A percentile compares a stretch with the other conserved stretches of the same genome.
Evolutionary conservation across 2,329 filamentous ascomycete species (phyloP).

Genomic region (Alternaria burnsii): DNA sequence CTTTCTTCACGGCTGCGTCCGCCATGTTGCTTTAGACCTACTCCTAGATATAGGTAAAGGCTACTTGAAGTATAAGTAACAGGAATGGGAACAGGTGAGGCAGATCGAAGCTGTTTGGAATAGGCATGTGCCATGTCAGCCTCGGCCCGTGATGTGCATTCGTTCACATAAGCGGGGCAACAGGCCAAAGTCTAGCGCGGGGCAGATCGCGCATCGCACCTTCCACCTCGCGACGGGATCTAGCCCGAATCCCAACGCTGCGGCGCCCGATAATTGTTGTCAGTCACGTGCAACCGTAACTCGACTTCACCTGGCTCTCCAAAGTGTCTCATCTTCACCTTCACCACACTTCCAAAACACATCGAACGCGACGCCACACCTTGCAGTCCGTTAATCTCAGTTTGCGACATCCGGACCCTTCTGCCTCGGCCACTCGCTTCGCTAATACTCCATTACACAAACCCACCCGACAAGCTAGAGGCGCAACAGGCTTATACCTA

Average conservation of each 20-base stretch:
- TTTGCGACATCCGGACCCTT: neutral
- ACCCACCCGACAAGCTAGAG: neutral
- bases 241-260: slow-evolving; percentile 17
- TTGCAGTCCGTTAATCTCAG: neutral
- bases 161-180: slow-evolving; percentile 29
- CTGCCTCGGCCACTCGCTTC: neutral
- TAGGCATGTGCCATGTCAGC: slow-evolving; percentile 25
- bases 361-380: slow-evolving; percentile 10
- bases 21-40: slow-evolving; percentile 23
- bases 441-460: neutral
- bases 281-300: slow-evolving; percentile 32
- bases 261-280: slow-evolving; percentile 23
- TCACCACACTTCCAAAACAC: slow-evolving; percentile 15
- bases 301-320: slow-evolving; percentile 24
- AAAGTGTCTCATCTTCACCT: slow-evolving; percentile 21
- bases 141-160: slow-evolving; percentile 29
- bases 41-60: neutral
- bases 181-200: slow-evolving; percentile 24
- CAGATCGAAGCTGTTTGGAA: slow-evolving; percentile 1
- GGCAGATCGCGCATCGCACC: slow-evolving; percentile 23
- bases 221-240: slow-evolving; percentile 17
- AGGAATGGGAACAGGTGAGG: slow-evolving; percentile 1
- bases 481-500: slow-evolving; percentile 17
- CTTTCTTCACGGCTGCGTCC: slow-evolving; percentile 30
- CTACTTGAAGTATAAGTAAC: neutral